Evolutionary conservation across 345 rosid species (phyloP).

Genomic region (Excoecaria agallocha): DNA sequence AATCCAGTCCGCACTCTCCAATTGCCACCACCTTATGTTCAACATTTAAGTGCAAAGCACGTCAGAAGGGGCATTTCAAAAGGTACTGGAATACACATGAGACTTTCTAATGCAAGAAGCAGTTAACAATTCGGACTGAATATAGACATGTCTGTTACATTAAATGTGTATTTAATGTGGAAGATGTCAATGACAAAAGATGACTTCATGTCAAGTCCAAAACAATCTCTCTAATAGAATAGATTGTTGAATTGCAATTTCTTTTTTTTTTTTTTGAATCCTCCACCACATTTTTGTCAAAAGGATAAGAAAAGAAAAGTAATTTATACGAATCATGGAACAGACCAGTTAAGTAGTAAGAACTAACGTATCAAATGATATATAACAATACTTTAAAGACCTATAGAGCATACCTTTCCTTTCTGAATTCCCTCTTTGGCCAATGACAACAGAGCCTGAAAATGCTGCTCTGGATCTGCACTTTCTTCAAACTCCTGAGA

Average conservation of each 20-base stretch:
- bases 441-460: constrained; percentile 66
- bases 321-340: not conserved
- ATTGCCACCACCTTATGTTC: constrained; percentile 77
- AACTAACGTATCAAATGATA: too few relatives aligned
- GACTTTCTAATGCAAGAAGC: constrained; percentile 1
- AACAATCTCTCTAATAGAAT: not conserved
- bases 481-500: constrained; percentile 86
- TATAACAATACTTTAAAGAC: not conserved
- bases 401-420: constrained; percentile 61
- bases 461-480: constrained; percentile 85
- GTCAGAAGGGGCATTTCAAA: not conserved
- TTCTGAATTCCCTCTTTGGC: constrained; percentile 81
- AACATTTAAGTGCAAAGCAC: constrained; percentile 5
- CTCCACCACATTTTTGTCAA: not conserved
- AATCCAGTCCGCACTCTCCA: constrained; percentile 97
- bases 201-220: constrained; percentile 2
- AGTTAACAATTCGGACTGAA: not conserved
- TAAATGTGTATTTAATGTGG: constrained; percentile 1
- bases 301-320: not conserved
- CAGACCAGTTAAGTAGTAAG: too few relatives aligned
- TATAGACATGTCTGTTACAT: not conserved
- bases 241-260: not conserved
- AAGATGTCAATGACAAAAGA: not conserved
- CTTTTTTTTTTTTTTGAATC: not conserved
- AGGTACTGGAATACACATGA: not conserved